Conservation (phyloP, 495 filamentous ascomycete genomes). For the Amorphotheca resinae region DNA sequence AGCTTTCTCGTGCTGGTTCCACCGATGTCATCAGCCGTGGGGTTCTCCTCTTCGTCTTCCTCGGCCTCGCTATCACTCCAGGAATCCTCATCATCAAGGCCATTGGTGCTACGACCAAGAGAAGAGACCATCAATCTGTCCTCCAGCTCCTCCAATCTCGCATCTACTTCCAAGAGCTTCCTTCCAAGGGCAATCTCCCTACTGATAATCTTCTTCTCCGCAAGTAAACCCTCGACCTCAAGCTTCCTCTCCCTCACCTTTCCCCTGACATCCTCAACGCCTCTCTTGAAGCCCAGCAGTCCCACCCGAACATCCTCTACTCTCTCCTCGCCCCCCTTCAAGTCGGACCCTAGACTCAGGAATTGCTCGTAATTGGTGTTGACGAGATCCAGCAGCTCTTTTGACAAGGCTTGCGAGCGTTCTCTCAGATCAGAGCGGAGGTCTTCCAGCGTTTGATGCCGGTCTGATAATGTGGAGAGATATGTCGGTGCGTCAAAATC, state of each 20-base stretch:
- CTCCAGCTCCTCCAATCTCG: conserved; percentile 64
- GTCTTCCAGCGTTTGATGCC: conserved; percentile 94
- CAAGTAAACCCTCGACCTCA: conserved; percentile 29
- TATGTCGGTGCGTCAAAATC: conserved; percentile 73
- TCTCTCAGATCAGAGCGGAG: conserved; percentile 73
- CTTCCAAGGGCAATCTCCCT: conserved; percentile 42
- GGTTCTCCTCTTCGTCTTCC: conserved; percentile 30
- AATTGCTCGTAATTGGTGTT: conserved; percentile 91
- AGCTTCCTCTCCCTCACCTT: conserved; percentile 35
- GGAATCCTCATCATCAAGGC: conserved; percentile 17
- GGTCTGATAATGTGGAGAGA: conserved; percentile 68
- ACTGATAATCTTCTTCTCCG: conserved; percentile 29
- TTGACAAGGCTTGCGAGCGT: conserved; percentile 58
- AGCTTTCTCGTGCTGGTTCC: conserved; percentile 37
- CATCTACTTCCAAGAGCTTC: conserved; percentile 56
- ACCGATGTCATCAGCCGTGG: conserved; percentile 17
- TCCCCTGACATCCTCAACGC: conserved; percentile 44
- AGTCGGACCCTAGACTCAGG: conserved; percentile 62
- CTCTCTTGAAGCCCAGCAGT: conserved; percentile 69
- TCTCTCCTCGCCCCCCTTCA: conserved; percentile 81
- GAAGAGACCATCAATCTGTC: conserved; percentile 48
- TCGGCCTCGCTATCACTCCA: conserved; percentile 31
- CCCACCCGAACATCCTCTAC: conserved; percentile 86
- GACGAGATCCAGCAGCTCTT: conserved; percentile 84
- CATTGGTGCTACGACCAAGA: conserved; percentile 21